phyloP scores from a whole-genome alignment of 306 rosid species.

The Fagus sylvatica region DNA sequence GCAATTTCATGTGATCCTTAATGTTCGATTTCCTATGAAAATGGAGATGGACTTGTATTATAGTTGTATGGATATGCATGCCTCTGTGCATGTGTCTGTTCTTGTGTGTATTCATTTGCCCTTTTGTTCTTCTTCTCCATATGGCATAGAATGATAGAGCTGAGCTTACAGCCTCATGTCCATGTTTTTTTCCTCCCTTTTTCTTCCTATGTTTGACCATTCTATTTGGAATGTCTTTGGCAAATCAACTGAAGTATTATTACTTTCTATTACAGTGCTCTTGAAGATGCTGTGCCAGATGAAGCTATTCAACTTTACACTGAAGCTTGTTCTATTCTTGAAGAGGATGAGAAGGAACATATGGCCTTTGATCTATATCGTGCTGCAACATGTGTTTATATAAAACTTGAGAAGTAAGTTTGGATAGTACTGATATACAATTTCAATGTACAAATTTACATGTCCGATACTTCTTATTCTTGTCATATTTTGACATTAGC shows the following conservation, averaged over 20 bases:
- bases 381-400: slow-evolving; percentile 62
- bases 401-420: slow-evolving; percentile 90
- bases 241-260: not conserved
- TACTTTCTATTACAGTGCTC: slow-evolving; percentile 52
- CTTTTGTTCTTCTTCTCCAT: not conserved
- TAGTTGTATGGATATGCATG: not conserved
- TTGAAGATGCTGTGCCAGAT: slow-evolving; percentile 80
- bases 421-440: not conserved
- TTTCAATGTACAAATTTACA: slow-evolving; percentile 2
- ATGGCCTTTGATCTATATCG: slow-evolving; percentile 96
- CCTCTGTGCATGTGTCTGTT: not conserved
- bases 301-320: slow-evolving; percentile 85
- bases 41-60: not conserved
- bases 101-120: not conserved
- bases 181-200: not conserved
- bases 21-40: not conserved
- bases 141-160: not conserved
- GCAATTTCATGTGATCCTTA: not conserved
- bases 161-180: not conserved
- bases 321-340: slow-evolving; percentile 84
- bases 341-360: slow-evolving; percentile 90
- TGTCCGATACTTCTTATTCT: not conserved
- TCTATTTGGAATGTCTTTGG: slow-evolving; percentile 4
- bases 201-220: slow-evolving; percentile 2
- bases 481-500: not conserved